Evolutionary conservation across 2,329 filamentous ascomycete genomes (phyloP).

Genomic region (Gaeumannomyces tritici): DNA sequence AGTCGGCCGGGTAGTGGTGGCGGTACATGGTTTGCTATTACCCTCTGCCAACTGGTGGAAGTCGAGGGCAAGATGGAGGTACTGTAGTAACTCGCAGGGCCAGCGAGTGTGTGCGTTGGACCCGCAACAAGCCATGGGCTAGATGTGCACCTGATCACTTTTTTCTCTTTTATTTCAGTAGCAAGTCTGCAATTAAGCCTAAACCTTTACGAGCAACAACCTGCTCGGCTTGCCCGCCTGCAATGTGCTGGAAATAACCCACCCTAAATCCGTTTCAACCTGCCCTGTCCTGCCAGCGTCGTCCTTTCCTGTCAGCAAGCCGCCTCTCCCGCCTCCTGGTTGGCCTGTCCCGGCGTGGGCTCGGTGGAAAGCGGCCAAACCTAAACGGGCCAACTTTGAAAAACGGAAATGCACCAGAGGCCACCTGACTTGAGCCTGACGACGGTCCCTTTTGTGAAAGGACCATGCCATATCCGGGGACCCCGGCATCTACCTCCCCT

Average conservation of each 20-base stretch:
- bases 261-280: no score
- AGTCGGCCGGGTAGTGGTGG: no score
- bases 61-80: no score
- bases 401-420: background rate
- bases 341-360: background rate
- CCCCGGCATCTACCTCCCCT: background rate
- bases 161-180: background rate
- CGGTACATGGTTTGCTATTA: no score
- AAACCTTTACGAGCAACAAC: background rate
- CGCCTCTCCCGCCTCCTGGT: background rate
- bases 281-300: background rate
- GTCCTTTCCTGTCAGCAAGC: background rate
- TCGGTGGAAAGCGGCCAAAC: background rate
- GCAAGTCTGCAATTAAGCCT: background rate
- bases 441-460: no score
- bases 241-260: background rate
- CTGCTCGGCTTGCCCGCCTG: no score
- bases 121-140: no score
- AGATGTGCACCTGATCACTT: background rate
- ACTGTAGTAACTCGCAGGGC: no score
- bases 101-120: background rate
- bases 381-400: background rate
- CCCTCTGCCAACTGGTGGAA: no score
- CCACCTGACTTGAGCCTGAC: background rate
- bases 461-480: no score